Percentiles rank a stretch among this genome's conserved stretches.
phyloP scores from a whole-genome alignment of 495 filamentous ascomycete species.

The Penicillium canescens region DNA sequence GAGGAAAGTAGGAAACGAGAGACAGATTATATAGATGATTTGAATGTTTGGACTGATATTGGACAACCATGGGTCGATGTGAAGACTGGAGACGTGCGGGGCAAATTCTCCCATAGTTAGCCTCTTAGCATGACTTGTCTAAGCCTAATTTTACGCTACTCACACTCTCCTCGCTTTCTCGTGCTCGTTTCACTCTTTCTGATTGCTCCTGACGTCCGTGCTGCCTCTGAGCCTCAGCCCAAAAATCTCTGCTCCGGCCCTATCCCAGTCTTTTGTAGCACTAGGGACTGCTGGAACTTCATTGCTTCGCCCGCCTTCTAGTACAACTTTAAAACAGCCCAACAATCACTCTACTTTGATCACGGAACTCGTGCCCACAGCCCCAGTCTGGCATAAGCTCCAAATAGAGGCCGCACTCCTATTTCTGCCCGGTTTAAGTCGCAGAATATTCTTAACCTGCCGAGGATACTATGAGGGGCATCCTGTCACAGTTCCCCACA shows the following conservation, averaged over 20 bases:
- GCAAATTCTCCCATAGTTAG: neutral
- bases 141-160: neutral
- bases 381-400: neutral
- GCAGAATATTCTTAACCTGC: neutral
- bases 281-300: neutral
- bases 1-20: neutral
- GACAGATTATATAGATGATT: too few species aligned
- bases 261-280: neutral
- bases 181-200: conserved; percentile 1
- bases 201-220: conserved; percentile 6
- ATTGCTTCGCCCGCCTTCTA: conserved; percentile 2
- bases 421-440: neutral
- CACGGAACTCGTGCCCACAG: neutral
- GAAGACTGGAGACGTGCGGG: conserved; percentile 2
- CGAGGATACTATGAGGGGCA: neutral
- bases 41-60: neutral
- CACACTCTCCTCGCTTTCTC: neutral
- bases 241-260: neutral
- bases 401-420: neutral
- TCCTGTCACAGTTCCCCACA: neutral
- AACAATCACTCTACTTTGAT: neutral
- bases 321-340: neutral
- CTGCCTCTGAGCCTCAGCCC: conserved; percentile 12
- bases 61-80: conserved; percentile 3
- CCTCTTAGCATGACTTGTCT: neutral